phyloP scores from a whole-genome alignment of 371 early-diverging fungal genomes.

The Smittium mucronatum region DNA sequence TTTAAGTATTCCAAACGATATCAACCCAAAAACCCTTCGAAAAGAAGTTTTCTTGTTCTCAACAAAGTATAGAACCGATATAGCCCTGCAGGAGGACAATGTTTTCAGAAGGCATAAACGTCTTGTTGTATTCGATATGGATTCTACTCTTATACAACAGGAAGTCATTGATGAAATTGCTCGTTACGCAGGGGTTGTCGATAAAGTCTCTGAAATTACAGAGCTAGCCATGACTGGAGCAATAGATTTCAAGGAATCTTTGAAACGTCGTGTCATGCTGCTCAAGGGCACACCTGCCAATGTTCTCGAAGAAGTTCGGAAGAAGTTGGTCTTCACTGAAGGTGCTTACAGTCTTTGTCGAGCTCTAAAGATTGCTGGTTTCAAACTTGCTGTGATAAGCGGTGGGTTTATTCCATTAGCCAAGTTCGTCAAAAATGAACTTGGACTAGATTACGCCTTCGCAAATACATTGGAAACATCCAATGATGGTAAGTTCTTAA shows the following conservation, averaged over 20 bases:
- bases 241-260: constrained; percentile 86
- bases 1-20: constrained; percentile 53
- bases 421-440: constrained; percentile 67
- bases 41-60: constrained; percentile 56
- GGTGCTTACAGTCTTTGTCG: constrained; percentile 81
- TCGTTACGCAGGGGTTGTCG: constrained; percentile 73
- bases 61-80: constrained; percentile 55
- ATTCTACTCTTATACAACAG: constrained; percentile 92
- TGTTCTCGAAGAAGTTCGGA: constrained; percentile 63
- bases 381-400: constrained; percentile 86
- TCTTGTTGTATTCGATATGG: constrained; percentile 96
- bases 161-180: constrained; percentile 98
- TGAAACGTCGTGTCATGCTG: constrained; percentile 72
- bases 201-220: constrained; percentile 85
- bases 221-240: constrained; percentile 94
- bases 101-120: constrained; percentile 82
- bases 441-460: constrained; percentile 90
- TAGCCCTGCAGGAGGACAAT: constrained; percentile 74
- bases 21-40: constrained; percentile 47
- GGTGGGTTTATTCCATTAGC: constrained; percentile 94
- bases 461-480: constrained; percentile 87
- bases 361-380: constrained; percentile 79
- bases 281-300: constrained; percentile 72
- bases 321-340: constrained; percentile 67
- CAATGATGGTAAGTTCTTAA: constrained; percentile 61